A percentile compares a stretch with the other conserved stretches of the same genome.
These are phyloP conservation scores for Gonium pectorale DNA, from an alignment of 139 green algal genomes.

Conservation along the genomic window DNA sequence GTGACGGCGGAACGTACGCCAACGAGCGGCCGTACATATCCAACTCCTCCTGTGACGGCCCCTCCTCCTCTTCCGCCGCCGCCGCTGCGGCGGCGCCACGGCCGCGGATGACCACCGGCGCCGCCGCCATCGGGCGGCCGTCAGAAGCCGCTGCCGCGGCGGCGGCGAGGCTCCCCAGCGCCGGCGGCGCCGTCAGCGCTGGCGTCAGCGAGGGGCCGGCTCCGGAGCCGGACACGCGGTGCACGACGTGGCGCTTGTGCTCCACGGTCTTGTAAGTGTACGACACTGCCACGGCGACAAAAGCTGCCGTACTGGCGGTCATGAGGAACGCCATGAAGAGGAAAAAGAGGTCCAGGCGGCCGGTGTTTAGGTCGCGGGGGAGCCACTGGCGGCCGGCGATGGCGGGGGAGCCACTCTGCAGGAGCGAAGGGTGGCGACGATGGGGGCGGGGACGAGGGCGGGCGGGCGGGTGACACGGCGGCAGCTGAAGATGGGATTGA, in stretches of 20 bases:
- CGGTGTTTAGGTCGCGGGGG: slow-evolving; percentile 69
- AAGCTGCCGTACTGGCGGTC: slow-evolving; percentile 70
- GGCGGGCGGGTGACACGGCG: no score
- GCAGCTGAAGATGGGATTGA: no score
- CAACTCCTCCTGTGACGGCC: slow-evolving; percentile 23
- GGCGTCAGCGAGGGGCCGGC: neutral
- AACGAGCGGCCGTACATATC: slow-evolving; percentile 64
- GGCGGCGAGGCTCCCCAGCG: slow-evolving; percentile 3
- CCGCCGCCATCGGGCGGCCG: neutral
- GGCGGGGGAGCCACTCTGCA: slow-evolving; percentile 37
- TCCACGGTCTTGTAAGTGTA: slow-evolving; percentile 89
- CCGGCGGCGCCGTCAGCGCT: neutral
- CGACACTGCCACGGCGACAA: slow-evolving; percentile 73
- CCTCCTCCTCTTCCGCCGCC: slow-evolving; percentile 23
- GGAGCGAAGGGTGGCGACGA: no score
- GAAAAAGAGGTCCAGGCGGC: slow-evolving; percentile 89
- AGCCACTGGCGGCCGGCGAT: slow-evolving; percentile 66
- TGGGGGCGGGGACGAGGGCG: no score
- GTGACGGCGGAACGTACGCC: slow-evolving; percentile 71
- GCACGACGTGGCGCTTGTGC: slow-evolving; percentile 62
- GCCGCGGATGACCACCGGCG: slow-evolving; percentile 10
- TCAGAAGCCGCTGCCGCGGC: neutral
- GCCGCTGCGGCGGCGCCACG: neutral
- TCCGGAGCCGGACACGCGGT: neutral
- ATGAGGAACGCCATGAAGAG: slow-evolving; percentile 73